These are phyloP conservation scores for Phialemonium atrogriseum DNA, from an alignment of 2,329 filamentous ascomycete species.

Conservation along the genomic window DNA sequence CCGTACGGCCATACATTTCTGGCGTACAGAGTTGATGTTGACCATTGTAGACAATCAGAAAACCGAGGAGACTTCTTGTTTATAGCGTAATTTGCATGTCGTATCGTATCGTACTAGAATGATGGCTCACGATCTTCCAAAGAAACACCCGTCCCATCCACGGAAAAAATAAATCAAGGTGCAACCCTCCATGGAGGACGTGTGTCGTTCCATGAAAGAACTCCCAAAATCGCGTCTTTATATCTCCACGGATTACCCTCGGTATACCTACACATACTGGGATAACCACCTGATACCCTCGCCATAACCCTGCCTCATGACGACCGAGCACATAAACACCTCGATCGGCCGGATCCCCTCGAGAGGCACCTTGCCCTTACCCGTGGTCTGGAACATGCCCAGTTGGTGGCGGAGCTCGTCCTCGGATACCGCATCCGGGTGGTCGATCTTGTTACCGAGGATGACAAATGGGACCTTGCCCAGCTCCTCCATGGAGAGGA, in stretches of 20 bases:
- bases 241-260: too few species aligned
- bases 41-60: too few species aligned
- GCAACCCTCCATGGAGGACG: too few species aligned
- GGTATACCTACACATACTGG: conserved; percentile 82
- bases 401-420: conserved; percentile 89
- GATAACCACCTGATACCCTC: conserved; percentile 88
- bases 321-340: conserved; percentile 98
- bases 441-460: conserved; percentile 98
- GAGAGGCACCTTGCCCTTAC: conserved; percentile 83
- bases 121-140: conserved; percentile 6
- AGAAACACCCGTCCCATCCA: conserved; percentile 8
- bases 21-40: too few species aligned
- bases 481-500: conserved; percentile 94
- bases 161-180: conserved; percentile 6
- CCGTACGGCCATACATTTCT: too few species aligned
- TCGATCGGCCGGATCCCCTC: conserved; percentile 93
- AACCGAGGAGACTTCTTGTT: background rate
- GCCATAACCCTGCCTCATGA: conserved; percentile 94
- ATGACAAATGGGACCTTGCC: conserved; percentile 92
- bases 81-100: too few species aligned
- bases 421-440: conserved; percentile 90
- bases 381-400: conserved; percentile 91
- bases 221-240: too few species aligned
- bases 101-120: conserved; percentile 15
- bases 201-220: too few species aligned